Percentiles rank a stretch among this genome's conserved stretches.
Conservation (phyloP, 345 rosid genomes). For the Sisymbrium altissimum region DNA sequence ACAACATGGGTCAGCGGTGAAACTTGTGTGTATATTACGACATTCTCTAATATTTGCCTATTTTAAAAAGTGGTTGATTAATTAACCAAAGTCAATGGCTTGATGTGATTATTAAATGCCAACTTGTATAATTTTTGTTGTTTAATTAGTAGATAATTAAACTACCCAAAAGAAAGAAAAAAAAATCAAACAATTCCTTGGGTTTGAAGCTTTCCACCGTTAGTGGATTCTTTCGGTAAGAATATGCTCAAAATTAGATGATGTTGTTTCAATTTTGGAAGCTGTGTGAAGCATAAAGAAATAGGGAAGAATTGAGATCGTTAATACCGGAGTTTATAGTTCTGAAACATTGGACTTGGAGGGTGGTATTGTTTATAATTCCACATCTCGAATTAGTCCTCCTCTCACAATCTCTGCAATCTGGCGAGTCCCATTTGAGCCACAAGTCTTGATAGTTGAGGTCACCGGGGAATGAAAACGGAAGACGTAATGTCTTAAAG, state of each 20-base stretch:
- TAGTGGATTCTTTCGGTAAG: neutral
- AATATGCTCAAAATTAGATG: neutral
- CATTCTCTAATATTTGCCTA: conserved; percentile 18
- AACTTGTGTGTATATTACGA: neutral
- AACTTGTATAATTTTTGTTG: neutral
- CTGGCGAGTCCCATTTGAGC: conserved; percentile 55
- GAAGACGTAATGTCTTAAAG: conserved; percentile 32
- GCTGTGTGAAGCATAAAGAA: neutral
- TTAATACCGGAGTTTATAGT: conserved; percentile 35
- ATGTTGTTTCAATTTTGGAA: neutral
- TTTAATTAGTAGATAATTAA: neutral
- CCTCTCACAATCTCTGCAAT: conserved; percentile 56
- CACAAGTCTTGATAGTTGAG: conserved; percentile 36
- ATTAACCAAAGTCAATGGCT: conserved; percentile 24
- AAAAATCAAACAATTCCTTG: neutral
- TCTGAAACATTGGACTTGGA: conserved; percentile 44
- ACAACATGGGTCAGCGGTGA: conserved; percentile 14
- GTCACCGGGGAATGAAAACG: conserved; percentile 36
- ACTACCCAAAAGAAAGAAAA: neutral
- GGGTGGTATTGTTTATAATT: conserved; percentile 29
- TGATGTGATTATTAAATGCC: neutral
- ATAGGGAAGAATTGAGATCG: neutral
- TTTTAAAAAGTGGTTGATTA: conserved; percentile 7
- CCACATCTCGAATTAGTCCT: conserved; percentile 48
- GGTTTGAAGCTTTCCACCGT: conserved; percentile 21